Base-by-base conservation (phyloP, 2,329 filamentous ascomycete species). In the Colletotrichum musae region DNA sequence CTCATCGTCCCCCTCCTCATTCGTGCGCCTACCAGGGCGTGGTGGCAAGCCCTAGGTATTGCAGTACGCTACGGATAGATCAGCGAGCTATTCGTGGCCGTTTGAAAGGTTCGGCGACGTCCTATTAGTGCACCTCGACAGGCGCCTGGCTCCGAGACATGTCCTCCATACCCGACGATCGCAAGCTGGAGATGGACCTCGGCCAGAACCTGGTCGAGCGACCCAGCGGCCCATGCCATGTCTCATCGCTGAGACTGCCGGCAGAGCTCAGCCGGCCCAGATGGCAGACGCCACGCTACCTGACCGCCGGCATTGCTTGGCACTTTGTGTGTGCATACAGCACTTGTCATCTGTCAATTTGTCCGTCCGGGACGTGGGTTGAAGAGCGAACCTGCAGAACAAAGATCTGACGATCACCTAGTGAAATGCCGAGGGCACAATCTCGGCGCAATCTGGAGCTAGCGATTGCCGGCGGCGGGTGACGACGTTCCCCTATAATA, bases 351-450 rank as follows among this genome's bases (percentile, higher is more conserved):
- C 41, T 43, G 15, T n/a, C 41, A n/a, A n/a, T 6, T 15, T 18
- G 45, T 48, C 16, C 45, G 15, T 24, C 32, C 9, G 10, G 45
- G 47, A 50, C 16, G 47, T 18, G 18, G 10, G 18, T 50, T 50
- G 47, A n/a, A 50, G 18, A 24, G 32, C 39, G 9, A 54, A 43
- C 59, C 52, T 41, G 36, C 52, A 68, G 53, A 26, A 52, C 24
- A 63, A 45, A 41, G 63, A 58, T 64, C 28, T 45, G 54, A 47
- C 28, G 32, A 60, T 51, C 56, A 57, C 54, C 43, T 47, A 54
- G 10, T 65, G 65, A 41, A 54, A n/a, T 68, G 65, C 65, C 53
- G 61, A 53, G n/a, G 43, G 43, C 32, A n/a, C 48, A 64, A 54
- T 65, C 47, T 58, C 21, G n/a, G 39, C 32, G 26, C 45, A 28